These are phyloP conservation scores for Rhododendron vialii DNA, from an alignment of 148 eudicot genomes.

Conservation along the genomic window DNA sequence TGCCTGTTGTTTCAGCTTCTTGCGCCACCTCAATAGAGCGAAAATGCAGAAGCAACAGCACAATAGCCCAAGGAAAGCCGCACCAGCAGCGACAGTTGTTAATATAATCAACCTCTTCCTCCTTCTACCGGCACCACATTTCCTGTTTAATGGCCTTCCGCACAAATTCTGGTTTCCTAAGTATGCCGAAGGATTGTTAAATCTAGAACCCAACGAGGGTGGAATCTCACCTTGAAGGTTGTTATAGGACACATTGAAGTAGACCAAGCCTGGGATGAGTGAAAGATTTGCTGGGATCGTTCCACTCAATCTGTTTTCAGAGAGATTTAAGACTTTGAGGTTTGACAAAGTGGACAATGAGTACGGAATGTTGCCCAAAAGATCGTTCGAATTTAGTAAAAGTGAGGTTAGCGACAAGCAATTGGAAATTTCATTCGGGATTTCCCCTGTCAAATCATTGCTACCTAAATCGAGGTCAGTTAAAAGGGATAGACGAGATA, in stretches of 20 bases:
- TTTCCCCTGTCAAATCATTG: conserved; percentile 54
- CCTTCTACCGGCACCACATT: conserved; percentile 27
- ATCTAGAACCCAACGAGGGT: conserved; percentile 34
- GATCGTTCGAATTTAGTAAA: conserved; percentile 39
- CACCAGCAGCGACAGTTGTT: conserved; percentile 31
- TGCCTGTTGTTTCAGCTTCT: conserved; percentile 30
- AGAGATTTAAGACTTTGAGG: conserved; percentile 53
- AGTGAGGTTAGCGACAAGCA: conserved; percentile 38
- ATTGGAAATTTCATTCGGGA: conserved; percentile 50
- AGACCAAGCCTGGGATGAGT: conserved; percentile 30
- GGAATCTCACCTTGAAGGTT: conserved; percentile 84
- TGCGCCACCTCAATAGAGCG: conserved; percentile 46
- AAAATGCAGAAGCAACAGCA: conserved; percentile 49
- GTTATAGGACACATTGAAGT: conserved; percentile 62
- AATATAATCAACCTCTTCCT: conserved; percentile 34
- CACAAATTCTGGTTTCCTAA: conserved; percentile 43
- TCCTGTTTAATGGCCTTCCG: conserved; percentile 40
- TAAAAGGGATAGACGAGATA: conserved; percentile 47
- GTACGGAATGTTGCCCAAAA: conserved; percentile 60
- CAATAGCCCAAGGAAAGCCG: conserved; percentile 28
- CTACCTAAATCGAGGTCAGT: conserved; percentile 52
- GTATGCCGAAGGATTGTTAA: conserved; percentile 45
- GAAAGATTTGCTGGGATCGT: conserved; percentile 59
- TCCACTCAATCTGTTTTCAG: conserved; percentile 62
- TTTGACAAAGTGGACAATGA: conserved; percentile 44